phyloP scores from a whole-genome alignment of 2,329 filamentous ascomycete species.

The Trichoderma cornu-damae region DNA sequence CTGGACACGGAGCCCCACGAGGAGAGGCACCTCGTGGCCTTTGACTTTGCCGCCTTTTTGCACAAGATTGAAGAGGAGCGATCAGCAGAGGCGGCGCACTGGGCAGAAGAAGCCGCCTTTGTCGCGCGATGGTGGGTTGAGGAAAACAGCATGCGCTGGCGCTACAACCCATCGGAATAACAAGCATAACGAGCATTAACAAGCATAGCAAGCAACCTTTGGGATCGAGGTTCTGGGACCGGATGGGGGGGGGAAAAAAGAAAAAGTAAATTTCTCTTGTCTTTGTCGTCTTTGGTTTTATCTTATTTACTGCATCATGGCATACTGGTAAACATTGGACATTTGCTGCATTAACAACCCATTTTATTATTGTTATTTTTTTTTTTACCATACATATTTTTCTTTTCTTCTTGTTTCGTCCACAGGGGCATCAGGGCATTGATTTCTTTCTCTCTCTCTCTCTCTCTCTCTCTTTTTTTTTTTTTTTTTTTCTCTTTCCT shows the following conservation, averaged over 20 bases:
- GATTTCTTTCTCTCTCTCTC: slow-evolving; percentile 4
- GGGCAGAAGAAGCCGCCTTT: slow-evolving; percentile 25
- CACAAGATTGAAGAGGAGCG: slow-evolving; percentile 18
- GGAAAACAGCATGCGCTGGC: slow-evolving; percentile 24
- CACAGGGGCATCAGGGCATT: slow-evolving; percentile 10
- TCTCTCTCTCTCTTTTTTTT: background rate
- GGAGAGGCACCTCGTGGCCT: slow-evolving; percentile 19
- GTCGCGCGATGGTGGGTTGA: slow-evolving; percentile 25
- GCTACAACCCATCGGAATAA: slow-evolving; percentile 18
- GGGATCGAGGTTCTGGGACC: too few relatives aligned
- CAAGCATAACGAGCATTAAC: too few relatives aligned
- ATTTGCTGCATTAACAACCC: slow-evolving; percentile 4
- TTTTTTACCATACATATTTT: background rate
- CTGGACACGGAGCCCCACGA: slow-evolving; percentile 23
- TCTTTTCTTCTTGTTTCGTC: background rate
- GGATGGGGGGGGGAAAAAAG: too few relatives aligned
- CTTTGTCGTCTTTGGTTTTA: background rate
- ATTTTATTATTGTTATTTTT: too few relatives aligned
- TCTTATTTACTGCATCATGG: slow-evolving; percentile 2
- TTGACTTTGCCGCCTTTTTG: slow-evolving; percentile 22
- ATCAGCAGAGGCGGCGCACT: slow-evolving; percentile 19
- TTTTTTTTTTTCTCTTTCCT: background rate
- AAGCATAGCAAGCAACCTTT: too few relatives aligned
- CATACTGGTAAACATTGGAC: background rate
- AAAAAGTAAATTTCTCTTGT: background rate